Conservation (phyloP, 345 rosid genomes). For the Aquilaria yunnanensis region DNA sequence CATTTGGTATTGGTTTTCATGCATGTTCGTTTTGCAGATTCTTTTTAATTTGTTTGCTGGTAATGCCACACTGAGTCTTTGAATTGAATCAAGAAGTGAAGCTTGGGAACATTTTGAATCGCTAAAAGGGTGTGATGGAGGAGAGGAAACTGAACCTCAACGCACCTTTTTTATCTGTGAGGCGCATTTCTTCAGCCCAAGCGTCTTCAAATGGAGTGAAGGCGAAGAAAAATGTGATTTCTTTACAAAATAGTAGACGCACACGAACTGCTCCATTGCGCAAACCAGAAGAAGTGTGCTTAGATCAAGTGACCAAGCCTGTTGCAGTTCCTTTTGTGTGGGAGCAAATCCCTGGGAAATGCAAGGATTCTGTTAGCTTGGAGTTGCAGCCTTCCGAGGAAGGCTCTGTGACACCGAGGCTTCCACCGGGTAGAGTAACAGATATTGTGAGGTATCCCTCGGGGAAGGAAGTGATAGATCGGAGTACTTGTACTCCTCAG, state of each 20-base stretch:
- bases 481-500: constrained; percentile 7
- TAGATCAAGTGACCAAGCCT: constrained; percentile 66
- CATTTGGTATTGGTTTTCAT: neutral
- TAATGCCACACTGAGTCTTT: neutral
- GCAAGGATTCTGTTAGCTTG: constrained; percentile 24
- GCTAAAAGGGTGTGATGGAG: constrained; percentile 34
- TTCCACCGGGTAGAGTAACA: constrained; percentile 30
- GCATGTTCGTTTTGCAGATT: neutral
- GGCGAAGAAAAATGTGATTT: constrained; percentile 21
- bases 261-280: constrained; percentile 21
- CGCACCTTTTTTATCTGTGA: constrained; percentile 75
- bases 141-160: constrained; percentile 70
- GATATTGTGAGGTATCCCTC: constrained; percentile 21
- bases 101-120: constrained; percentile 3
- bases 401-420: constrained; percentile 28
- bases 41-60: no score
- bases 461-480: constrained; percentile 20
- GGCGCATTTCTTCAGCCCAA: constrained; percentile 40
- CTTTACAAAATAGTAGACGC: constrained; percentile 18
- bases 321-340: constrained; percentile 84
- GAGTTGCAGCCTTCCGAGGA: constrained; percentile 15
- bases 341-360: constrained; percentile 81
- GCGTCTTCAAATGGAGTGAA: constrained; percentile 27
- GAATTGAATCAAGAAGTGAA: constrained; percentile 5
- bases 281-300: constrained; percentile 26